Percentiles rank a stretch among this genome's conserved stretches.
Conservation (phyloP, 2,329 filamentous ascomycete species). For the Cladophialophora chaetospira region DNA sequence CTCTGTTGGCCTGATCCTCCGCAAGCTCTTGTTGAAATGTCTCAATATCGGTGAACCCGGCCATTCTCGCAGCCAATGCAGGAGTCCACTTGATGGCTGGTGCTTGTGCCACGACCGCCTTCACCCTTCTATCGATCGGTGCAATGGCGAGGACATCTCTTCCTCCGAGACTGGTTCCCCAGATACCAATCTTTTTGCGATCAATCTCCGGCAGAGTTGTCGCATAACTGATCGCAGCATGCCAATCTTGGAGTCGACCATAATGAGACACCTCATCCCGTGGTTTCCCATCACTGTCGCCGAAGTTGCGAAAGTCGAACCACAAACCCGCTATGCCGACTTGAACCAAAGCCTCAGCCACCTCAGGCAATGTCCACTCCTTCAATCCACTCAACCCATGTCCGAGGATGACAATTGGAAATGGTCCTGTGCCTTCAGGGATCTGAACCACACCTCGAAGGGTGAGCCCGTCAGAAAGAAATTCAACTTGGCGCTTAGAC, state of each 20-base stretch:
- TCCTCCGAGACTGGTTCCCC: conserved; percentile 43
- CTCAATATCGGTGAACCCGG: conserved; percentile 18
- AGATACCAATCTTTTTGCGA: conserved; percentile 40
- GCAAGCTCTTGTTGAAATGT: conserved; percentile 14
- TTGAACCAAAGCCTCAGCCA: conserved; percentile 14
- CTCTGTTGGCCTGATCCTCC: conserved; percentile 12
- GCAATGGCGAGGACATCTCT: conserved; percentile 42
- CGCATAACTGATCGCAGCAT: conserved; percentile 44
- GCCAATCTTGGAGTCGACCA: conserved; percentile 40
- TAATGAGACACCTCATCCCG: conserved; percentile 36
- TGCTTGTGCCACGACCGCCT: conserved; percentile 41
- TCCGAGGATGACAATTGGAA: conserved; percentile 16
- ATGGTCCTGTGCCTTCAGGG: conserved; percentile 9
- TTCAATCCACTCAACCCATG: conserved; percentile 20
- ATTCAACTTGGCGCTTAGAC: conserved; percentile 5
- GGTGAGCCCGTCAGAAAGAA: conserved; percentile 19
- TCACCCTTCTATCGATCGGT: conserved; percentile 42
- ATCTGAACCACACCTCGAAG: conserved; percentile 16
- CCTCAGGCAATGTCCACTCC: conserved; percentile 23
- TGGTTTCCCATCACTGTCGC: conserved; percentile 36
- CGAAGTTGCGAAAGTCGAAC: conserved; percentile 33
- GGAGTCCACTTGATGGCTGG: conserved; percentile 21
- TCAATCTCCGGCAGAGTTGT: conserved; percentile 38
- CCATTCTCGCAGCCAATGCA: conserved; percentile 13
- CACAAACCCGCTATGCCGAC: conserved; percentile 18